Percentiles rank a stretch among this genome's conserved stretches.
phyloP scores from a whole-genome alignment of 2,329 filamentous ascomycete genomes.

The Ilyonectria destructans region DNA sequence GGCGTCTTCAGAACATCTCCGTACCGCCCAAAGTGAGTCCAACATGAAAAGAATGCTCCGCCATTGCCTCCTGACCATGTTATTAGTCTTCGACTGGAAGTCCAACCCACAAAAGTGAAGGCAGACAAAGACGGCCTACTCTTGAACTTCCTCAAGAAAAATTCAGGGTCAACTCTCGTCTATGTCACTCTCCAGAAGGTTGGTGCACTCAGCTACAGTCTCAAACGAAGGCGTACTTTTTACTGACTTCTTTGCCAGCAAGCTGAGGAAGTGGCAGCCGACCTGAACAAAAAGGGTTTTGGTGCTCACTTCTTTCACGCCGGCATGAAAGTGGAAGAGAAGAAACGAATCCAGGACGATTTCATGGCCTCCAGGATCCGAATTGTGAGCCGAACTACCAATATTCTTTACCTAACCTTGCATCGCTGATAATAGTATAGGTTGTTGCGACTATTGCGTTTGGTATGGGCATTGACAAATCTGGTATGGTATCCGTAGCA shows the following conservation, averaged over 20 bases:
- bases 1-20: constrained; percentile 73
- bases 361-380: constrained; percentile 65
- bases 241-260: constrained; percentile 52
- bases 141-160: constrained; percentile 63
- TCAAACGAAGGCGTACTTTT: too few species aligned
- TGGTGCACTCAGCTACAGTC: background rate
- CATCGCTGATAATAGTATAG: constrained; percentile 26
- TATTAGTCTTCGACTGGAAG: constrained; percentile 66
- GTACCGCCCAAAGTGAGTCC: constrained; percentile 67
- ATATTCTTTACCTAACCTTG: background rate
- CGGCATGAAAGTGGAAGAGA: constrained; percentile 63
- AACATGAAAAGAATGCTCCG: accelerated
- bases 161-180: constrained; percentile 72
- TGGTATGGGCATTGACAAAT: constrained; percentile 74
- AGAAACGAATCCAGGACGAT: constrained; percentile 65
- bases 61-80: background rate
- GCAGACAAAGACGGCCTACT: constrained; percentile 64
- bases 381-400: constrained; percentile 43
- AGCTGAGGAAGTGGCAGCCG: constrained; percentile 61
- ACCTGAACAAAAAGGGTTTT: constrained; percentile 57
- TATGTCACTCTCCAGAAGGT: constrained; percentile 73
- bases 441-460: constrained; percentile 70
- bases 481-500: constrained; percentile 35
- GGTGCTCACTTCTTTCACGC: constrained; percentile 66
- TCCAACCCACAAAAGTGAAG: constrained; percentile 59